Evolutionary conservation across 139 green algal species (phyloP), one percentile per base, ranked within the genome.

Genomic region (Closterium sp.): DNA sequence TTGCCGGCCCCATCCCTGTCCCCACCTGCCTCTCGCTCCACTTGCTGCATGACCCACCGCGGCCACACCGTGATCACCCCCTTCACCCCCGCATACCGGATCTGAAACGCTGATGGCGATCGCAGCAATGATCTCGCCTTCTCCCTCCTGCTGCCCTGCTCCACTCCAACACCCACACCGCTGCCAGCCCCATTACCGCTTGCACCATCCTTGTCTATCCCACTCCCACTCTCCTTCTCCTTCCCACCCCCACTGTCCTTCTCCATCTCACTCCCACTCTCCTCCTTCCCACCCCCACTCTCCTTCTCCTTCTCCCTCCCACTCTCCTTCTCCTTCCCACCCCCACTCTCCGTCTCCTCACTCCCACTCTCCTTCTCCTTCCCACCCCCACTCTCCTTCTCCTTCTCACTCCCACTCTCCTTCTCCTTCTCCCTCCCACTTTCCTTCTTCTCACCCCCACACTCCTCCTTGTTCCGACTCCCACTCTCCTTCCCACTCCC

Each of bases 1-100:
- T 76, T 76, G 16, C 55, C 12, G 16, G 16, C 16, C 0, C 1
- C 0, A 0, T 76, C 16, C 55, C 55, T 76, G 55, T 76, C 16
- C 12, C 4, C 16, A 16, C 9, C 55, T 76, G 55, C 55, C 55
- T 76, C 55, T 2, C 25, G 55, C 55, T 76, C 55, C 16, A 76
- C 55, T 76, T 76, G 55, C 55, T 28, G 55, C 55, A 76, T 76
- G 55, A 76, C 55, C 55, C 55, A 76, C 16, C 86, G 86, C 35
- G 86, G 86, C 35, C 38, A 69, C 35, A 89, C 87, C 0, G 86
- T 87, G 36, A 95, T 83, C 35, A 95, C 85, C 23, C 92, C 94
- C 91, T 95, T 95, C 88, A 43, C 92, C 32, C 94, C 94, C 3
- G 34, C 66, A n/a, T 92, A 92, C 28, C 94, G 94, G 10, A 95